Evolutionary conservation across 208 protist genomes (phyloP).

Genomic region (Phytomonas francai): DNA sequence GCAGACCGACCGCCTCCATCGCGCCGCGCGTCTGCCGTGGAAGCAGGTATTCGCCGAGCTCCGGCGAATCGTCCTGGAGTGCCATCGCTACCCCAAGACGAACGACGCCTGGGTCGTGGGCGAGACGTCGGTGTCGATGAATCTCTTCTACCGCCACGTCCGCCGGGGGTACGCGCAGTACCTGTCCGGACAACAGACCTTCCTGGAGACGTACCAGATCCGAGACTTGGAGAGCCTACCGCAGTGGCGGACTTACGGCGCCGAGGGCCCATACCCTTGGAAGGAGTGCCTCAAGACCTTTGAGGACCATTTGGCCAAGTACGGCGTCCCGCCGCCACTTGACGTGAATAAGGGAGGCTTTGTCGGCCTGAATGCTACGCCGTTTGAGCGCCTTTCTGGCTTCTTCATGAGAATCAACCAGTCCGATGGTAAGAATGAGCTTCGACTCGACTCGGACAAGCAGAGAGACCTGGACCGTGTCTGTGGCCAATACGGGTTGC

Average conservation of each 20-base stretch:
- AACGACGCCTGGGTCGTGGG: constrained; percentile 80
- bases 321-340: constrained; percentile 31
- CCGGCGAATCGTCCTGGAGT: constrained; percentile 58
- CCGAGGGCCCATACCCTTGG: constrained; percentile 73
- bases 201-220: constrained; percentile 57
- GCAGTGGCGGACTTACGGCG: constrained; percentile 46
- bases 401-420: constrained; percentile 77
- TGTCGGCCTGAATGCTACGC: constrained; percentile 68
- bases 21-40: constrained; percentile 54
- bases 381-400: constrained; percentile 57
- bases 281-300: constrained; percentile 59
- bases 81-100: constrained; percentile 68
- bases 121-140: constrained; percentile 58
- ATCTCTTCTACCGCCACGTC: constrained; percentile 58
- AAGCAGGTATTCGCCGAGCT: constrained; percentile 61
- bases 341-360: constrained; percentile 78
- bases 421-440: constrained; percentile 30
- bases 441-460: constrained; percentile 35
- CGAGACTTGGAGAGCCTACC: constrained; percentile 64
- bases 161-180: constrained; percentile 55
- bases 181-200: constrained; percentile 31
- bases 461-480: constrained; percentile 48
- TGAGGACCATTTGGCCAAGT: constrained; percentile 17
- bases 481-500: constrained; percentile 30
- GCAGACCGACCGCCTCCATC: constrained; percentile 56